phyloP scores from a whole-genome alignment of 345 rosid species.

The Populus nigra region DNA sequence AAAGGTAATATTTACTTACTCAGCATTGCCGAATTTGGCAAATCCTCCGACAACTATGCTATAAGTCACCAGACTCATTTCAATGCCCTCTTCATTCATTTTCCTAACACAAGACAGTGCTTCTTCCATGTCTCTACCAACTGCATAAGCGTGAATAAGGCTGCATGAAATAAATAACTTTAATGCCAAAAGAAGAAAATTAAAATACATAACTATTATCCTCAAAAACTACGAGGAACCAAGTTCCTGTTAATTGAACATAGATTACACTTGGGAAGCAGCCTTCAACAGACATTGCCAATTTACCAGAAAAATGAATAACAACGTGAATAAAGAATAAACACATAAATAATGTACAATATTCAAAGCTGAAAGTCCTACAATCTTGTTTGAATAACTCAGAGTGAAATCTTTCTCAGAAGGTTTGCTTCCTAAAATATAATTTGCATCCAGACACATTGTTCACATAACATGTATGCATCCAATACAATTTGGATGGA shows the following conservation, averaged over 20 bases:
- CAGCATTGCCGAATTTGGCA: constrained; percentile 72
- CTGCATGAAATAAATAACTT: constrained; percentile 70
- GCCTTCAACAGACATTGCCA: constrained; percentile 1
- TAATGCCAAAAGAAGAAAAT: constrained; percentile 24
- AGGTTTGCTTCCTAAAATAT: neutral
- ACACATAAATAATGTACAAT: neutral
- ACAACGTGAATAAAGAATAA: neutral
- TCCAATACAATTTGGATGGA: neutral
- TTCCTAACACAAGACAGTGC: constrained; percentile 88
- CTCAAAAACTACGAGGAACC: constrained; percentile 8
- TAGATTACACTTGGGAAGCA: neutral
- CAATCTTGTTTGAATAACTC: neutral
- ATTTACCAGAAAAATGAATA: neutral
- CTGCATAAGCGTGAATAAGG: constrained; percentile 97
- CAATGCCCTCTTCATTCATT: constrained; percentile 87
- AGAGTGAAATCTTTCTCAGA: neutral
- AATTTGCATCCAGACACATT: neutral
- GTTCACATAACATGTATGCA: neutral
- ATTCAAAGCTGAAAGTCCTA: neutral
- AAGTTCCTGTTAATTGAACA: neutral
- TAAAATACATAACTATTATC: neutral
- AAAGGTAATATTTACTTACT: constrained; percentile 50
- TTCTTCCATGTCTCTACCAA: constrained; percentile 98
- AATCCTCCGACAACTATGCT: constrained; percentile 79
- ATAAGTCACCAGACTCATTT: constrained; percentile 88